A percentile compares a stretch with the other conserved stretches of the same genome.
phyloP scores from a whole-genome alignment of 768 basidiomycete species.

The Xanthoconium purpureum region DNA sequence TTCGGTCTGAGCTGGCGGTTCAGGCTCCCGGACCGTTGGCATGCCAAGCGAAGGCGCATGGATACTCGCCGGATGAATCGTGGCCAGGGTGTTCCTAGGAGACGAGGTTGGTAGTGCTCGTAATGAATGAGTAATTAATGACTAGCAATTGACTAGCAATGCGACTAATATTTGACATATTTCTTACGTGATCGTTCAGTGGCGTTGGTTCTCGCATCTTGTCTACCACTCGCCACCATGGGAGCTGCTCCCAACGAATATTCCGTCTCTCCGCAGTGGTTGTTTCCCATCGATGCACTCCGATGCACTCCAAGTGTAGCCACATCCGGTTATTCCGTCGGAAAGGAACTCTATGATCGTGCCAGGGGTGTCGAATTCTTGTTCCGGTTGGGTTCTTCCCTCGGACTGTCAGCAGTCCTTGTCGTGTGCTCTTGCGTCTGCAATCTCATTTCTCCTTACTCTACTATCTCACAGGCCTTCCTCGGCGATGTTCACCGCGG shows the following conservation, averaged over 20 bases:
- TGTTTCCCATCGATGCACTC: conserved; percentile 62
- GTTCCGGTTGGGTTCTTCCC: conserved; percentile 74
- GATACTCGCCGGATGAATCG: background rate
- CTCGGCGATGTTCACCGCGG: conserved; percentile 81
- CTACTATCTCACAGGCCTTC: conserved; percentile 52
- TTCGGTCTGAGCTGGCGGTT: conserved; percentile 22
- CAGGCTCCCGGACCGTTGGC: conserved; percentile 2
- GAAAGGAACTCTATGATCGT: conserved; percentile 74
- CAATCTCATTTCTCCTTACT: conserved; percentile 9
- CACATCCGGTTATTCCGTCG: conserved; percentile 44
- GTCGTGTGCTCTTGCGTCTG: conserved; percentile 5
- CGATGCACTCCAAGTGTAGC: conserved; percentile 54
- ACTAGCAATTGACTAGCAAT: background rate
- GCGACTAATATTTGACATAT: background rate
- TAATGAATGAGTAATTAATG: background rate
- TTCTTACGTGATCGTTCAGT: conserved; percentile 28
- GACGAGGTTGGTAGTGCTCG: no score
- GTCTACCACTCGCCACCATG: conserved; percentile 14
- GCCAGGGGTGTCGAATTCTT: conserved; percentile 83
- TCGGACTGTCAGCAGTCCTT: conserved; percentile 60
- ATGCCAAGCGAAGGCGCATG: background rate
- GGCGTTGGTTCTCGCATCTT: conserved; percentile 18
- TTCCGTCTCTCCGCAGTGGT: conserved; percentile 56
- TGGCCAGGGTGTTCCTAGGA: no score
- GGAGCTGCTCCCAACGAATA: conserved; percentile 23